Evolutionary conservation across 345 rosid genomes (phyloP).

Genomic region (Syzygium aqueum): DNA sequence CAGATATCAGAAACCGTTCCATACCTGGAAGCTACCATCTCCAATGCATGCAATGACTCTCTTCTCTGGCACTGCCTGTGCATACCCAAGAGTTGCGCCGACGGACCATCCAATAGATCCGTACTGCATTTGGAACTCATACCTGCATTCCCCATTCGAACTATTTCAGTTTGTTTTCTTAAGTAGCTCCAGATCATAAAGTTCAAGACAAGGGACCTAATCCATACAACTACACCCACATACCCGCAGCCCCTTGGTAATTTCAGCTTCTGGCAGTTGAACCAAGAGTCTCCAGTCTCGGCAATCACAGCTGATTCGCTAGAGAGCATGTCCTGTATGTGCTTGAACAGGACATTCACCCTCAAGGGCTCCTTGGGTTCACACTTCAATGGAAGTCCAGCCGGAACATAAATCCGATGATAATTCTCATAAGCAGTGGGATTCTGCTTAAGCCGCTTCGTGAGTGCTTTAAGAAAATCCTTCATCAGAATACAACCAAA

Average conservation of each 20-base stretch:
- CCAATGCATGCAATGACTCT: conserved; percentile 79
- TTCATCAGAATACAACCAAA: conserved; percentile 77
- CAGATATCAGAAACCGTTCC: neutral
- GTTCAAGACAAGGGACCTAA: neutral
- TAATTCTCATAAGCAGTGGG: conserved; percentile 61
- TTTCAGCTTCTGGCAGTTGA: conserved; percentile 77
- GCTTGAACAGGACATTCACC: conserved; percentile 67
- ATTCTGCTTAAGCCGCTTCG: conserved; percentile 45
- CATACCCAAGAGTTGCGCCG: conserved; percentile 80
- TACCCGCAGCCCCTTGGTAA: conserved; percentile 71
- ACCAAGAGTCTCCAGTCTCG: conserved; percentile 90
- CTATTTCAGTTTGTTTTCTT: neutral
- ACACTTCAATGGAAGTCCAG: conserved; percentile 39
- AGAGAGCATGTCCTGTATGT: conserved; percentile 64
- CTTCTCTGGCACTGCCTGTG: conserved; percentile 63
- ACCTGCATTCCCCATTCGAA: conserved; percentile 21
- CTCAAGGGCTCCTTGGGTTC: conserved; percentile 56
- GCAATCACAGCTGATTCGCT: conserved; percentile 68
- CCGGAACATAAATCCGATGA: conserved; percentile 65
- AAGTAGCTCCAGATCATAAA: neutral
- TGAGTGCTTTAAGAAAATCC: conserved; percentile 52
- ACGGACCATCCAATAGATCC: conserved; percentile 92
- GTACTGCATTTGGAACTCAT: conserved; percentile 87
- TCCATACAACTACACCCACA: neutral
- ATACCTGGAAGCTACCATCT: conserved; percentile 85